Evolutionary conservation across 352 stramenopile genomes (phyloP).

Genomic region (Pythium brassicae): DNA sequence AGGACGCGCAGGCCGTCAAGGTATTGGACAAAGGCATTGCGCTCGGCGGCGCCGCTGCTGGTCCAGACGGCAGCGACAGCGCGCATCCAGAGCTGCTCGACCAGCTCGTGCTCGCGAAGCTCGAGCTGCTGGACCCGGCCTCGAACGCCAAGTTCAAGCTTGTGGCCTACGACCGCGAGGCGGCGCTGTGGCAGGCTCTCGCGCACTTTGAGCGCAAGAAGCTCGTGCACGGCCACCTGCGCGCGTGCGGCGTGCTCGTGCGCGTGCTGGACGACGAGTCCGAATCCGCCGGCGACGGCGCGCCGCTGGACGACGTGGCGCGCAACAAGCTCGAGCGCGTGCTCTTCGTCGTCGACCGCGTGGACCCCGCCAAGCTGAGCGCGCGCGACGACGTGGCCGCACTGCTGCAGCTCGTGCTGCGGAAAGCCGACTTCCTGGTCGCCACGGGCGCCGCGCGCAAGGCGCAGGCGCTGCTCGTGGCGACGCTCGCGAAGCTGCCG

Average conservation of each 20-base stretch:
- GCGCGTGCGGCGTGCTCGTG: conserved; percentile 27
- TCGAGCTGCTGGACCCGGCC: conserved; percentile 39
- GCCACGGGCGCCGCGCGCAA: conserved; percentile 3
- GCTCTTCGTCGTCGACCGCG: conserved; percentile 31
- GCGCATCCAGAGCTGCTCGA: conserved; percentile 32
- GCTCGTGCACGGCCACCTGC: conserved; percentile 35
- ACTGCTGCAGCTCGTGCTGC: conserved; percentile 33
- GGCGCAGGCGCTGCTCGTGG: conserved; percentile 26
- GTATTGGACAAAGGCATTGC: conserved; percentile 15
- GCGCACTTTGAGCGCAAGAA: conserved; percentile 52
- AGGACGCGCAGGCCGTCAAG: conserved; percentile 16
- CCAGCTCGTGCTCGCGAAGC: conserved; percentile 42
- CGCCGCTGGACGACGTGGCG: conserved; percentile 7
- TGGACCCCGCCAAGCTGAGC: conserved; percentile 30
- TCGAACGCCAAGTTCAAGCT: conserved; percentile 14
- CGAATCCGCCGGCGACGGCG: too few species aligned
- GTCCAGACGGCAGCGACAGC: too few species aligned
- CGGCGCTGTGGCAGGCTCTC: conserved; percentile 33
- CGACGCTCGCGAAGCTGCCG: conserved; percentile 20
- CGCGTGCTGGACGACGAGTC: conserved; percentile 17
- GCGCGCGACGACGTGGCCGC: conserved; percentile 24
- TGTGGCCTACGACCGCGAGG: conserved; percentile 9
- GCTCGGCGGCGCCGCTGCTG: conserved; percentile 20
- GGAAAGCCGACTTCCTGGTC: conserved; percentile 33
- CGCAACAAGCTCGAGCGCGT: conserved; percentile 27